These are phyloP conservation scores for Puccinellia tenuiflora DNA, from an alignment of 176 grass and related monocot species.

Conservation along the genomic window DNA sequence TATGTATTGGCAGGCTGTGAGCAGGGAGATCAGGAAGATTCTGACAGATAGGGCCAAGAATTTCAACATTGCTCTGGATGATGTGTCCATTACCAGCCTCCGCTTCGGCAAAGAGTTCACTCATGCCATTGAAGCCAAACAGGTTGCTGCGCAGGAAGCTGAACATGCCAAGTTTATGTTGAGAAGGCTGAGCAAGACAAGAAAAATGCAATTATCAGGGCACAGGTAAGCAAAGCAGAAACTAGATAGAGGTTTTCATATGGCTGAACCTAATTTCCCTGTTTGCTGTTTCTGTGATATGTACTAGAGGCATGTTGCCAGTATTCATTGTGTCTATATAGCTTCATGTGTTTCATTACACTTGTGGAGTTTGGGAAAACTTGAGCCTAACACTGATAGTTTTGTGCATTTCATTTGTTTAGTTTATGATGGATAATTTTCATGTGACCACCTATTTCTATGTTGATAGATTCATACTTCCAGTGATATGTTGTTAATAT, in stretches of 20 bases:
- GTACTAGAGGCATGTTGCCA: not conserved
- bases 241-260: not conserved
- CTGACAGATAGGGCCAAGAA: no score
- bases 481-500: not conserved
- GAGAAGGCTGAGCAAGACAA: conserved; percentile 93
- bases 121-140: no score
- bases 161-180: conserved; percentile 87
- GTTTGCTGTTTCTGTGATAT: not conserved
- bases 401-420: not conserved
- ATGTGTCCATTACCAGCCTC: no score
- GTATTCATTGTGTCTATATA: not conserved
- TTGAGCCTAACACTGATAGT: not conserved
- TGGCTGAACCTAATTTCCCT: not conserved
- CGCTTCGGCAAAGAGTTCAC: no score
- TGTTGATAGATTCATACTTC: not conserved
- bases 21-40: no score
- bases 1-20: no score
- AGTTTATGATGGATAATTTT: not conserved
- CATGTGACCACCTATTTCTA: not conserved
- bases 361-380: not conserved
- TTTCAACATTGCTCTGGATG: no score
- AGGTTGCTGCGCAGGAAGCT: conserved; percentile 82
- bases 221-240: conserved; percentile 43
- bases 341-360: not conserved
- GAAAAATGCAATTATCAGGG: conserved; percentile 65